Evolutionary conservation across 2,329 filamentous ascomycete genomes (phyloP).

Genomic region (Talaromyces sp.): DNA sequence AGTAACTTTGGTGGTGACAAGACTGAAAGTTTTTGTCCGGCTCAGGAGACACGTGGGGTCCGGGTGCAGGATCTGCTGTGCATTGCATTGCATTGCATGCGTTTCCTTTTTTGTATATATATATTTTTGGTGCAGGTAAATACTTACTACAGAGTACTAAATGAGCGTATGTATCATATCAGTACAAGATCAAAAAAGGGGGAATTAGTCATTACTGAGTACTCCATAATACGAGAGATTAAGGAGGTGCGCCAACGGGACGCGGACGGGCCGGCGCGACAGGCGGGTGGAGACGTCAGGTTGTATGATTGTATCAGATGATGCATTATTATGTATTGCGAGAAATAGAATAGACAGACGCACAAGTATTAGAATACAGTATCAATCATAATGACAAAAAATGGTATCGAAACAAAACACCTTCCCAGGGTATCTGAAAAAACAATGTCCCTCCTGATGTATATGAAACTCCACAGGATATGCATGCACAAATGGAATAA

Average conservation of each 20-base stretch:
- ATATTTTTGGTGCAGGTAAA: not conserved
- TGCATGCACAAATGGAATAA: slow-evolving; percentile 3
- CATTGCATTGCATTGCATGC: slow-evolving; percentile 3
- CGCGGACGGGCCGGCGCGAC: not conserved
- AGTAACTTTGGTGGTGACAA: no score
- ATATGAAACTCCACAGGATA: slow-evolving; percentile 9
- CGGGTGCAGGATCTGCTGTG: not conserved
- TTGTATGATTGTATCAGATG: no score
- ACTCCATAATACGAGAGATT: not conserved
- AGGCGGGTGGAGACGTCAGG: not conserved
- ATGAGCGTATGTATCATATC: no score
- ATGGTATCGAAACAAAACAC: slow-evolving; percentile 1
- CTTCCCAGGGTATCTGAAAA: slow-evolving; percentile 4
- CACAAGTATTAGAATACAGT: not conserved
- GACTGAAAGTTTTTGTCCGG: no score
- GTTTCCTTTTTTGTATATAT: not conserved
- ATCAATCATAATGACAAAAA: not conserved
- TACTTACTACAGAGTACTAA: no score
- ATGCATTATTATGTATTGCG: no score
- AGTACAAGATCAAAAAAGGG: not conserved
- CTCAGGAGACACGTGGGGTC: not conserved
- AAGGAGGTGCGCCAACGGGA: not conserved
- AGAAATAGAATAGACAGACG: no score
- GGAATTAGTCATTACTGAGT: no score
- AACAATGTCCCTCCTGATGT: slow-evolving; percentile 4